phyloP scores from a whole-genome alignment of 1,284 basidiomycete species.

The Boletus semigastroideus region DNA sequence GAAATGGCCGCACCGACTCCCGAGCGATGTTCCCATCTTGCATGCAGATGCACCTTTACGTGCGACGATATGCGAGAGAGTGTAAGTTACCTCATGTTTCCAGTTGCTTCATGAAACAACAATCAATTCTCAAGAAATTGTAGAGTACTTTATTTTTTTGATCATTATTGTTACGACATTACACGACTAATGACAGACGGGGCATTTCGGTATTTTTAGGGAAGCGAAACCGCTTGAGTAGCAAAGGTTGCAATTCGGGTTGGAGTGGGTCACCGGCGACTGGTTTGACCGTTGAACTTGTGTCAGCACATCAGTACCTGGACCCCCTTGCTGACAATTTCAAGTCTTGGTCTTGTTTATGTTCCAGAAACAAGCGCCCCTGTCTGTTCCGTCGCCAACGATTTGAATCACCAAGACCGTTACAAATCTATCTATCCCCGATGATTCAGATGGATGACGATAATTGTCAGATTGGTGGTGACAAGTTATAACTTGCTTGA shows the following conservation, averaged over 20 bases:
- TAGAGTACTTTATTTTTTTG: constrained; percentile 4
- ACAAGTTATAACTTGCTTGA: too few species aligned
- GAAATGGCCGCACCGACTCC: background rate
- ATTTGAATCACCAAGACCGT: background rate
- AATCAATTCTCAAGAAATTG: background rate
- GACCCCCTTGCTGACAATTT: background rate
- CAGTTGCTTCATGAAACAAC: background rate
- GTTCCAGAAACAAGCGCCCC: background rate
- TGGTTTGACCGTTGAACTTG: background rate
- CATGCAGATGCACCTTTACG: background rate
- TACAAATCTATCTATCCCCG: background rate
- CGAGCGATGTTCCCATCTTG: background rate
- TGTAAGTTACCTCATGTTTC: constrained; percentile 6
- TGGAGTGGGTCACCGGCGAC: background rate
- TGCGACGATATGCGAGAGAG: background rate
- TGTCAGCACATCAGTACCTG: too few species aligned
- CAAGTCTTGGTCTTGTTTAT: background rate
- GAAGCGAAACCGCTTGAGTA: background rate
- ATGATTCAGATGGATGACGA: background rate
- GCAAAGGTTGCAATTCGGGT: background rate
- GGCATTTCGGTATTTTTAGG: background rate
- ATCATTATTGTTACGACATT: constrained; percentile 3
- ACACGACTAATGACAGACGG: background rate
- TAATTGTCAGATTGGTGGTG: background rate
- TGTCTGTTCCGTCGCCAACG: background rate